Evolutionary conservation across 345 rosid genomes (phyloP).

Genomic region (Camelina sativa): DNA sequence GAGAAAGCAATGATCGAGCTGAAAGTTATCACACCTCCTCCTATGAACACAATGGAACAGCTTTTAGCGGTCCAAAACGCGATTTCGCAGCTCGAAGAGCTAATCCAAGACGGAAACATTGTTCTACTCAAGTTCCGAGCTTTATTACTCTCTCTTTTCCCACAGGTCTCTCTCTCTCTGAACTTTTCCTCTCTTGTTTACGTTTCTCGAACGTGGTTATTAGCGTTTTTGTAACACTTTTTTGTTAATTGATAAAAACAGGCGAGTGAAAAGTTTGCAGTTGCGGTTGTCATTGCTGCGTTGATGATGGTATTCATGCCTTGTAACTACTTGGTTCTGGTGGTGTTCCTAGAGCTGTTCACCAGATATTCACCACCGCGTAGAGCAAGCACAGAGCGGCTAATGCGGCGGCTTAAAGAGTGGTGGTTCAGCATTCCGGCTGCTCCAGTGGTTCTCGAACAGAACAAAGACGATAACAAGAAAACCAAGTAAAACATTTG

Average conservation of each 20-base stretch:
- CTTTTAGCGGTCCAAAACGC: constrained; percentile 92
- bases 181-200: too few species aligned
- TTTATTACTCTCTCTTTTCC: constrained; percentile 68
- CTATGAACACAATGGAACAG: constrained; percentile 91
- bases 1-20: constrained; percentile 63
- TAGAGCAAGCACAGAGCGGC: constrained; percentile 68
- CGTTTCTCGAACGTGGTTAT: too few species aligned
- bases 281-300: constrained; percentile 50
- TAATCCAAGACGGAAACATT: constrained; percentile 80
- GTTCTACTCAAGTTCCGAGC: constrained; percentile 89
- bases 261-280: constrained; percentile 79
- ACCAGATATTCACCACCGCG: constrained; percentile 81
- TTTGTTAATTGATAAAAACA: too few species aligned
- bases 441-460: constrained; percentile 77
- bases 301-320: constrained; percentile 58
- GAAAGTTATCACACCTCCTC: constrained; percentile 76
- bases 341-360: constrained; percentile 67
- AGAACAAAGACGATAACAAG: constrained; percentile 68
- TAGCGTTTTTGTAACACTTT: too few species aligned
- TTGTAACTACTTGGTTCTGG: constrained; percentile 50
- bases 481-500: constrained; percentile 55
- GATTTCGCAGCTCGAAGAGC: constrained; percentile 68
- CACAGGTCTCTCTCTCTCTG: too few species aligned
- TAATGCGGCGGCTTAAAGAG: constrained; percentile 76
- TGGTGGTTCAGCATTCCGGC: constrained; percentile 99